Evolutionary conservation across 176 grass and related monocot species (phyloP).

Genomic region (Ananas comosus): DNA sequence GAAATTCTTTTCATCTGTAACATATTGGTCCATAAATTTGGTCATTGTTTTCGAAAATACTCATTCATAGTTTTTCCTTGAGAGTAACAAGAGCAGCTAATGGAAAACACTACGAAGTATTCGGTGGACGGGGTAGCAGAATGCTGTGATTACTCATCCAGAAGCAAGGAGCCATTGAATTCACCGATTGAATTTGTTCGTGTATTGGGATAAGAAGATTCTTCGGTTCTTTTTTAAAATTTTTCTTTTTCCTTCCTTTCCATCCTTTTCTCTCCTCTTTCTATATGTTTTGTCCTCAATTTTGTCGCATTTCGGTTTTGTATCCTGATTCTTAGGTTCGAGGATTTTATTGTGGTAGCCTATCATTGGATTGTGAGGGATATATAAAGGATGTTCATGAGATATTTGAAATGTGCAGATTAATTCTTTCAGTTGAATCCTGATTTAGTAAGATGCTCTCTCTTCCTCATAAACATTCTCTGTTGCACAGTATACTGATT

Average conservation of each 20-base stretch:
- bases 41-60: too few species aligned
- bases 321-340: background rate
- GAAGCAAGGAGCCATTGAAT: background rate
- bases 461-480: background rate
- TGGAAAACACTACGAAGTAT: background rate
- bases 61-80: background rate
- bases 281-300: background rate
- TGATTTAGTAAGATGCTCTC: background rate
- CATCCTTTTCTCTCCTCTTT: background rate
- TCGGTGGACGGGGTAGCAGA: background rate
- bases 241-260: too few species aligned
- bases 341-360: background rate
- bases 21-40: background rate
- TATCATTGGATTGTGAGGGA: background rate
- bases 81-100: background rate
- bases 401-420: conserved; percentile 6
- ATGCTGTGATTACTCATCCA: background rate
- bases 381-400: conserved; percentile 4
- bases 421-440: background rate
- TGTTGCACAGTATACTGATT: too few species aligned
- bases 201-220: too few species aligned
- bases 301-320: background rate
- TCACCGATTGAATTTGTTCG: too few species aligned
- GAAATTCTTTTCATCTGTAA: conserved; percentile 1
- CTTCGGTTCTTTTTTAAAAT: too few species aligned